These are phyloP conservation scores for Apiotrichum laibachii DNA, from an alignment of 1,284 basidiomycete species.

Conservation along the genomic window DNA sequence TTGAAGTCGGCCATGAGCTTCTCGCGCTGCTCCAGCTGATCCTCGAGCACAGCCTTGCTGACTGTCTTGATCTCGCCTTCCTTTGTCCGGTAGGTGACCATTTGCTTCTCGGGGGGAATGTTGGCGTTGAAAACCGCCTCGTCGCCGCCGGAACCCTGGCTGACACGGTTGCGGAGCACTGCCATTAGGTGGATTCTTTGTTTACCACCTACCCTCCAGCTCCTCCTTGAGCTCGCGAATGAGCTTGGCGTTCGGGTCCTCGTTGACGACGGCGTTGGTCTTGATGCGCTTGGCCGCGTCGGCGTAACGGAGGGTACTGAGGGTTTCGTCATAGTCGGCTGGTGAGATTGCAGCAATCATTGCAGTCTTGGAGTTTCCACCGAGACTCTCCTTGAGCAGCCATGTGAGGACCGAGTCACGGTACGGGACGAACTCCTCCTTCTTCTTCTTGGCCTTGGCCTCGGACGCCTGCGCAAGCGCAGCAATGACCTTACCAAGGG, in stretches of 20 bases:
- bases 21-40: conserved; percentile 93
- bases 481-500: conserved; percentile 95
- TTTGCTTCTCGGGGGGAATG: conserved; percentile 90
- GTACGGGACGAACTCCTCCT: conserved; percentile 89
- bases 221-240: conserved; percentile 95
- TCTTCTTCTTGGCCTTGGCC: conserved; percentile 60
- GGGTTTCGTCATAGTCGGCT: conserved; percentile 61
- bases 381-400: conserved; percentile 94
- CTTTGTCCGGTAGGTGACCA: conserved; percentile 90
- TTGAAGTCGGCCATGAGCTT: conserved; percentile 95
- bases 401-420: conserved; percentile 95
- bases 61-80: conserved; percentile 92
- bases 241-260: conserved; percentile 97
- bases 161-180: conserved; percentile 40
- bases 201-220: conserved; percentile 66
- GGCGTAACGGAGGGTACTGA: conserved; percentile 68
- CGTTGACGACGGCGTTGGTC: conserved; percentile 98
- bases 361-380: conserved; percentile 77
- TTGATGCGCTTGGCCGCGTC: conserved; percentile 99
- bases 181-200: not conserved
- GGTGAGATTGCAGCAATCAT: conserved; percentile 99
- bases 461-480: conserved; percentile 75
- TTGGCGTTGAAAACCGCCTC: conserved; percentile 83
- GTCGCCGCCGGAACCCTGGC: conserved; percentile 56
- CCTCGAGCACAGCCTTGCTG: conserved; percentile 93